phyloP scores from a whole-genome alignment of 2,329 filamentous ascomycete genomes.

The Alternaria sp. region DNA sequence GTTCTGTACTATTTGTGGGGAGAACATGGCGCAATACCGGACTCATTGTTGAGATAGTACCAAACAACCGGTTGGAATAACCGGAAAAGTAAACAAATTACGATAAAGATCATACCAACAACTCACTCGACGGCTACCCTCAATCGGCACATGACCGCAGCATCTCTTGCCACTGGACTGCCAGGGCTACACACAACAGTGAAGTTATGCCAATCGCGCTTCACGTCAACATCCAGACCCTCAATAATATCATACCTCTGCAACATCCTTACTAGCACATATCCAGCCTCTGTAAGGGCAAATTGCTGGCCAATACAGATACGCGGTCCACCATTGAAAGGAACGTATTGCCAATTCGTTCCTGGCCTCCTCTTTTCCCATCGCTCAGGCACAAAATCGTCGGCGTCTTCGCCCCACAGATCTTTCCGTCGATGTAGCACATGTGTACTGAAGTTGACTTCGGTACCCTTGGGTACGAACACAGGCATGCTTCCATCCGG shows the following conservation, averaged over 20 bases:
- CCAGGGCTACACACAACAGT: conserved; percentile 14
- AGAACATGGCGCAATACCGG: background rate
- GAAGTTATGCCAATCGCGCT: conserved; percentile 15
- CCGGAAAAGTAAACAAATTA: background rate
- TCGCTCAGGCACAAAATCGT: conserved; percentile 34
- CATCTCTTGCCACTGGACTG: conserved; percentile 2
- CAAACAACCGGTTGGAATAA: background rate
- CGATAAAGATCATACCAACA: background rate
- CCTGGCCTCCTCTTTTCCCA: conserved; percentile 25
- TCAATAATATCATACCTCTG: conserved; percentile 12
- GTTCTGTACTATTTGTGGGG: background rate
- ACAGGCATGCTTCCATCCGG: conserved; percentile 33
- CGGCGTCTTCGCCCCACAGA: conserved; percentile 34
- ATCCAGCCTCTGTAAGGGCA: conserved; percentile 28
- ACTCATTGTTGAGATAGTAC: background rate
- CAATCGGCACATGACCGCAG: conserved; percentile 8
- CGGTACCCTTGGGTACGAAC: conserved; percentile 26
- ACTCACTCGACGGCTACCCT: conserved; percentile 11
- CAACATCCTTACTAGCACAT: conserved; percentile 11
- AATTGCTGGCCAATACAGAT: conserved; percentile 34
- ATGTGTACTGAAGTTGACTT: conserved; percentile 21
- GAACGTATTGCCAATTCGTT: conserved; percentile 30
- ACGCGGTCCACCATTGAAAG: conserved; percentile 38
- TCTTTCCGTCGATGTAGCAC: conserved; percentile 33
- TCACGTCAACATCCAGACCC: conserved; percentile 6